Base-by-base conservation (phyloP, 768 basidiomycete genomes). In the Rhodotorula toruloides region DNA sequence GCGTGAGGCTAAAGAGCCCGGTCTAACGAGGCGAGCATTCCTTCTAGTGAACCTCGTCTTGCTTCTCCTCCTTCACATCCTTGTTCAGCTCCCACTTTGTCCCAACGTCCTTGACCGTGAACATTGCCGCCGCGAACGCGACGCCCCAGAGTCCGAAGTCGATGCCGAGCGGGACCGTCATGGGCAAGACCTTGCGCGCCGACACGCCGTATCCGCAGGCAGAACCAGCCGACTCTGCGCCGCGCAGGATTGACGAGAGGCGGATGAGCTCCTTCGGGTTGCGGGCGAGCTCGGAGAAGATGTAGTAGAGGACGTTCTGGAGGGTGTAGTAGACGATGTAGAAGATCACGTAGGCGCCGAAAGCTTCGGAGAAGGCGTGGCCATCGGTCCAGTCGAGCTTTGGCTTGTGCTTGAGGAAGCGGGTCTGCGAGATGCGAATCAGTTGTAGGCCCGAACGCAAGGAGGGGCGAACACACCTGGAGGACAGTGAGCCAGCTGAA, bases 201-300 rank as follows among this genome's bases (percentile, higher is more conserved):
- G 58, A 61, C 43, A 71, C 34, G 0, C 64, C 72, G 54, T 65
- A 71, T 0, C 57, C 70, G 10, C 58, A 58, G 3, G 70, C 67
- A 0, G 65, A 54, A 0, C 66, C 66, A 6, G 62, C 64, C 0
- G 42, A 48, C 37, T 73, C 72, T 39, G 66, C 52, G 0, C 67
- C 61, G 3, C 72, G 67, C 5, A 73, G 65, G 58, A 69, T 54
- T 10, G 64, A 67, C 0, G 61, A 64, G 17, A 73, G 61, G 14
- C 67, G 64, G 21, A 70, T 52, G 47, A 73, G 55, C 61, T 71
- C 69, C 9, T 25, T 9, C 2, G 64, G 61, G 1, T 58, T 44
- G 29, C 55, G 54, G 2, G 65, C 65, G 25, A 46, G 9, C 10
- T 52, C 19, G 0, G 55, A 22, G 17, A 61, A 53, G 11, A 29